These are phyloP conservation scores for Penicillium sp. DNA, from an alignment of 2,329 filamentous ascomycete genomes.

Conservation along the genomic window DNA sequence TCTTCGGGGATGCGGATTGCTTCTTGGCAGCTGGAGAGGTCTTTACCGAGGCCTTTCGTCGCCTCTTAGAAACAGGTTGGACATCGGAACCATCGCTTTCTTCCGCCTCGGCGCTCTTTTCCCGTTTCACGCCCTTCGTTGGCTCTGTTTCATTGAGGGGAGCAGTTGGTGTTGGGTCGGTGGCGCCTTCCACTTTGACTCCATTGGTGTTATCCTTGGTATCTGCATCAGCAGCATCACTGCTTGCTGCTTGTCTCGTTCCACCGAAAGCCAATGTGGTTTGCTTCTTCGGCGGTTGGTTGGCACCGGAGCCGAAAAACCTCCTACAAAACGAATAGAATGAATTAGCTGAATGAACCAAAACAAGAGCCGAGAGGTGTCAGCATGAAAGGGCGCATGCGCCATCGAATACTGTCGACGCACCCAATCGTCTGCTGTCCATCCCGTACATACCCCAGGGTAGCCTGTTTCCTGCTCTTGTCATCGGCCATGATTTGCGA, in stretches of 20 bases:
- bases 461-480: slow-evolving; percentile 66
- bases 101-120: slow-evolving; percentile 40
- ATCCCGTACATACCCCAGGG: slow-evolving; percentile 80
- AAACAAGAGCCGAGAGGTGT: not conserved
- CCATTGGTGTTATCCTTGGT: slow-evolving; percentile 21
- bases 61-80: slow-evolving; percentile 60
- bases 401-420: slow-evolving; percentile 29
- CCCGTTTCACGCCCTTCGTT: slow-evolving; percentile 37
- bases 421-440: slow-evolving; percentile 74
- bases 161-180: slow-evolving; percentile 9
- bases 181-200: slow-evolving; percentile 14
- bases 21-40: slow-evolving; percentile 33
- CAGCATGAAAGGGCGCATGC: slow-evolving; percentile 6
- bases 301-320: slow-evolving; percentile 73
- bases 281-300: slow-evolving; percentile 65
- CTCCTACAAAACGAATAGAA: slow-evolving; percentile 58
- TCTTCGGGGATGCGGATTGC: slow-evolving; percentile 24
- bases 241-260: slow-evolving; percentile 50
- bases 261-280: slow-evolving; percentile 72
- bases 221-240: slow-evolving; percentile 29
- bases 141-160: slow-evolving; percentile 12
- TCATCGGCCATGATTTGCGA: slow-evolving; percentile 30
- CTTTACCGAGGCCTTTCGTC: slow-evolving; percentile 40
- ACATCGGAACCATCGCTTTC: slow-evolving; percentile 57
- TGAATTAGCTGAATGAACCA: slow-evolving; percentile 2